Evolutionary conservation across 805 yeast species (phyloP).

Genomic region (Suhomyces tanzawaensis): DNA sequence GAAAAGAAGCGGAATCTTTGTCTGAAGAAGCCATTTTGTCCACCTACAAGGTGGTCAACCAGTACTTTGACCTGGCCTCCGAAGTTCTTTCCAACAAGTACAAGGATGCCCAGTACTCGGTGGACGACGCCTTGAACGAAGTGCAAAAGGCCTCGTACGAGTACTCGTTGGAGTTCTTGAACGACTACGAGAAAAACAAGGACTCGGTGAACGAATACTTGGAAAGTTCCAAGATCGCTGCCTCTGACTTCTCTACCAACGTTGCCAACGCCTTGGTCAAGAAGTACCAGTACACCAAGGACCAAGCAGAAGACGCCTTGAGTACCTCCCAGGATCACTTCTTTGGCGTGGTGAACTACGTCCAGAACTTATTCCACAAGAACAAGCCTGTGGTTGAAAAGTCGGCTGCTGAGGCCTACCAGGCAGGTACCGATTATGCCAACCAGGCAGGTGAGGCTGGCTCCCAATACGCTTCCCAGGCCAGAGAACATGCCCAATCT

Average conservation of each 20-base stretch:
- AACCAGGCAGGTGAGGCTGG: slow-evolving; percentile 3
- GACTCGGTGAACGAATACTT: slow-evolving; percentile 9
- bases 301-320: slow-evolving; percentile 1
- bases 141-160: slow-evolving; percentile 18
- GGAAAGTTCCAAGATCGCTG: slow-evolving; percentile 13
- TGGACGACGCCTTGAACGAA: slow-evolving; percentile 17
- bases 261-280: slow-evolving; percentile 9
- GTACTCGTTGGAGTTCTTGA: slow-evolving; percentile 13
- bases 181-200: slow-evolving; percentile 8
- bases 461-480: not conserved
- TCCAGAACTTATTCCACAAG: not conserved
- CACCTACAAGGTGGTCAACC: slow-evolving; percentile 15
- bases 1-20: slow-evolving; percentile 13
- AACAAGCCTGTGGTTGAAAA: slow-evolving; percentile 1
- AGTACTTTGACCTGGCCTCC: slow-evolving; percentile 22
- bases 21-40: slow-evolving; percentile 17
- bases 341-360: not conserved
- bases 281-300: slow-evolving; percentile 6
- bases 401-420: slow-evolving; percentile 2
- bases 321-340: not conserved
- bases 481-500: slow-evolving; percentile 5
- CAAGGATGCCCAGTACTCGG: slow-evolving; percentile 8
- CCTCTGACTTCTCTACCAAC: slow-evolving; percentile 11
- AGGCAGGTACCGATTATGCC: slow-evolving; percentile 1
- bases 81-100: slow-evolving; percentile 10